phyloP scores from a whole-genome alignment of 352 stramenopile genomes.

The Pythium folliculosum region DNA sequence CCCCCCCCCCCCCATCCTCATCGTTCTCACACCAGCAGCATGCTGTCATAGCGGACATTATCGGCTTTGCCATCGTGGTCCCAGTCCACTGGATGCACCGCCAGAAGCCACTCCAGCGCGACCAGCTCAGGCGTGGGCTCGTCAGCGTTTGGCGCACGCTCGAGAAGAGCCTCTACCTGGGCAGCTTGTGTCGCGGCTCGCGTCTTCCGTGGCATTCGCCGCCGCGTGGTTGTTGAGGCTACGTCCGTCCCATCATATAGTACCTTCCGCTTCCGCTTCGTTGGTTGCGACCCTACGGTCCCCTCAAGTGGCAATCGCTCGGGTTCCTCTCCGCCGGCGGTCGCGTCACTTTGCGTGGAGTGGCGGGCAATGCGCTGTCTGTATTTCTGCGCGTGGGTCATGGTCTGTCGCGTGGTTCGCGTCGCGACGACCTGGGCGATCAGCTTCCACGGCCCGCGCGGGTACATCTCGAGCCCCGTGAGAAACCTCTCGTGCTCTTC shows the following conservation, averaged over 20 bases:
- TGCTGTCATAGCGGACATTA: background rate
- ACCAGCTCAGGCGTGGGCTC: background rate
- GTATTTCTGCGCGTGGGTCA: constrained; percentile 48
- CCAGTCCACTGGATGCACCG: background rate
- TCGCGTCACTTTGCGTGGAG: background rate
- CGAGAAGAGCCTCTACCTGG: background rate
- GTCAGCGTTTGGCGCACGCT: background rate
- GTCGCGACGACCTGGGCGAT: constrained; percentile 35
- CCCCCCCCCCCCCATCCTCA: too few species aligned
- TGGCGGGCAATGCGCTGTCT: constrained; percentile 32
- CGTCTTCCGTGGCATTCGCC: background rate
- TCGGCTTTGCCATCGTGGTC: background rate
- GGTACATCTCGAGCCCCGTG: constrained; percentile 35
- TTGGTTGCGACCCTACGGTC: background rate
- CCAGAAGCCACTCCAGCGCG: background rate
- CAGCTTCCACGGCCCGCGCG: constrained; percentile 32
- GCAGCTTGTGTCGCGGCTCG: background rate
- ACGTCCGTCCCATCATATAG: background rate
- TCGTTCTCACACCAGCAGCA: background rate
- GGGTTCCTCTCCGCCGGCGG: background rate
- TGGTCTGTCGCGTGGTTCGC: constrained; percentile 24
- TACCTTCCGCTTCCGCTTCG: background rate
- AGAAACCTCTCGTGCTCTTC: constrained; percentile 45
- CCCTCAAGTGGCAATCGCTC: background rate
- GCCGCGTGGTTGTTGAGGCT: background rate